Base-by-base conservation (phyloP, 768 basidiomycete species). In the Flagelloscypha sp. region DNA sequence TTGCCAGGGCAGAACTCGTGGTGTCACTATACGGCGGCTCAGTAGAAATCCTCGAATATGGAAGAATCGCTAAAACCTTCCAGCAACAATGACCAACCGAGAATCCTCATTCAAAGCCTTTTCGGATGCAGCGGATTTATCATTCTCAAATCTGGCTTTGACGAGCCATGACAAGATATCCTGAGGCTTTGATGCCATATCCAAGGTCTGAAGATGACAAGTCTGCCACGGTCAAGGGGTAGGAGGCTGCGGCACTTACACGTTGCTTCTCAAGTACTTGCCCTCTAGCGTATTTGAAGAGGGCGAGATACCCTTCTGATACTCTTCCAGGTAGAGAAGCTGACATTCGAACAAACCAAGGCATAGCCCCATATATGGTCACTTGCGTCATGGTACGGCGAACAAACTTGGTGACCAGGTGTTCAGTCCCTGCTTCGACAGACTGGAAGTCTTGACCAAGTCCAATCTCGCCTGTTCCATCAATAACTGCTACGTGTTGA, bases 111-210 rank as follows among this genome's bases (percentile, higher is more conserved):
- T 18, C 31, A 33, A 12, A n/a, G 31, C 31, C 31, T 20, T 33
- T 8, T 22, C 16, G 13, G 31, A 22, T 18, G 31, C 15, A 13
- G 31, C 31, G 7, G 31, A 33, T 22, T n/a, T 33, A 20, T 33
- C 31, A 12, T 33, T 33, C 31, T 33, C 31, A 22, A 33, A 33
- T n/a, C 23, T 33, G 5, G 31, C 31, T 22, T 33, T 33, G 31
- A 33, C 19, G 10, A 33, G 19, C 31, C 31, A 33, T 9, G 31
- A 33, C 7, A 33, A 22, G 15, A 33, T n/a, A 19, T 33, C 31
- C 31, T 18, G 20, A 4, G 31, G 31, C 17, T 20, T 33, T 4
- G 20, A 22, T 11, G 20, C 31, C 31, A 20, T 33, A 11, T 33
- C 16, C 31, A 17, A 9, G 20, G 20, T 22, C 31, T 33, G 16